Evolutionary conservation across 768 basidiomycete genomes (phyloP).

Genomic region (Tephrocybe sp.): DNA sequence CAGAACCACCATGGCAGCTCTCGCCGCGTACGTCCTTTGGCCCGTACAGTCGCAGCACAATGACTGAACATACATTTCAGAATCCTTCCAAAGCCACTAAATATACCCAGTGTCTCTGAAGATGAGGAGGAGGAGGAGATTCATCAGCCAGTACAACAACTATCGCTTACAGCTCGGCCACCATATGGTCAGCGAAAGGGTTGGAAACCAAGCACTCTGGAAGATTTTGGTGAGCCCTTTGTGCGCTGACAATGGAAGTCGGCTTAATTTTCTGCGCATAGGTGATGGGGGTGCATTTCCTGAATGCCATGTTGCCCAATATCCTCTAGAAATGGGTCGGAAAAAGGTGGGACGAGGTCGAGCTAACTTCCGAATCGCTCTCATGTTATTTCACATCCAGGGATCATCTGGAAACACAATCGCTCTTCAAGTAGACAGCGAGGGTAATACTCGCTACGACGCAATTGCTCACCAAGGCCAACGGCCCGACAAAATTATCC

Average conservation of each 20-base stretch:
- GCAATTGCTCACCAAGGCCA: conserved; percentile 96
- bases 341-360: conserved; percentile 64
- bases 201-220: conserved; percentile 82
- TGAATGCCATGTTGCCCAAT: conserved; percentile 96
- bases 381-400: conserved; percentile 41
- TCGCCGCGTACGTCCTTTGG: conserved; percentile 68
- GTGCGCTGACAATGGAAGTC: background rate
- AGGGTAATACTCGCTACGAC: conserved; percentile 96
- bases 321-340: conserved; percentile 91
- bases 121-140: conserved; percentile 54
- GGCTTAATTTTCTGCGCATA: conserved; percentile 20
- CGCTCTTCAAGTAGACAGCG: conserved; percentile 93
- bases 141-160: conserved; percentile 29
- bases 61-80: conserved; percentile 34
- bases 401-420: conserved; percentile 91
- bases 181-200: conserved; percentile 82
- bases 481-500: conserved; percentile 78
- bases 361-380: background rate
- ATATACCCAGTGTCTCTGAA: conserved; percentile 51
- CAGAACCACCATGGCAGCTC: conserved; percentile 49
- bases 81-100: conserved; percentile 63
- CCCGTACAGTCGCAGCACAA: background rate
- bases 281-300: conserved; percentile 87
- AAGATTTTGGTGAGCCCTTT: conserved; percentile 72
- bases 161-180: conserved; percentile 53